Conservation (phyloP, 2,329 filamentous ascomycete species). For the Aspergillus pseudoterreus region DNA sequence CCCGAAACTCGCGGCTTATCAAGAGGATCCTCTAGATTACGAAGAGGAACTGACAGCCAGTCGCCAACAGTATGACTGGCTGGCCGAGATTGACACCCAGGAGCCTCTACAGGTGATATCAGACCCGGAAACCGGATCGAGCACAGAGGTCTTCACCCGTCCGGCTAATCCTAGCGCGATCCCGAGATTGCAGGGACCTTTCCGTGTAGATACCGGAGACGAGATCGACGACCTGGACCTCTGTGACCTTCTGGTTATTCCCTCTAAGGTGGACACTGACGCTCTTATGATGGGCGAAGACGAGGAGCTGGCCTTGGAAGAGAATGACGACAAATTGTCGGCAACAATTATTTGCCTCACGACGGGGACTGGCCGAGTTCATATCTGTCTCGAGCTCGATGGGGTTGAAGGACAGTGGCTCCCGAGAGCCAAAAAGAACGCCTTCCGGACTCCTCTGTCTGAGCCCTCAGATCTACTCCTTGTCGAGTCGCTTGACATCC, state of each 20-base stretch:
- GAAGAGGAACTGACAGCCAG: constrained; percentile 46
- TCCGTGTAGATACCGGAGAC: constrained; percentile 49
- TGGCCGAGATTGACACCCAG: constrained; percentile 53
- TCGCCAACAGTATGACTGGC: constrained; percentile 58
- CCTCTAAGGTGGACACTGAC: constrained; percentile 49
- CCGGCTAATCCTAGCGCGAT: constrained; percentile 53
- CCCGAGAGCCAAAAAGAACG: constrained; percentile 43
- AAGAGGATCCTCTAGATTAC: constrained; percentile 38
- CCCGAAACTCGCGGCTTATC: constrained; percentile 56
- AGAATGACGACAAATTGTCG: constrained; percentile 49
- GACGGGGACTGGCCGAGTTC: constrained; percentile 53
- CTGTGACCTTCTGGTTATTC: constrained; percentile 58
- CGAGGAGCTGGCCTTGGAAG: constrained; percentile 39
- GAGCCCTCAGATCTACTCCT: constrained; percentile 42
- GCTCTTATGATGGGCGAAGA: constrained; percentile 53
- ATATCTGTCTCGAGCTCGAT: constrained; percentile 59
- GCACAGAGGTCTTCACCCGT: constrained; percentile 54
- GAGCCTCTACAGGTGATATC: constrained; percentile 43
- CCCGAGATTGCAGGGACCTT: constrained; percentile 61
- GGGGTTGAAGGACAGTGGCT: constrained; percentile 63
- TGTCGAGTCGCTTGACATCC: constrained; percentile 44
- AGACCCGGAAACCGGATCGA: constrained; percentile 35
- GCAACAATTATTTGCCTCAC: constrained; percentile 57
- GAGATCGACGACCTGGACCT: constrained; percentile 54
- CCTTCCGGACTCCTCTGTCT: constrained; percentile 39